These are phyloP conservation scores for Plasmodium vivax DNA, from an alignment of 169 alveolate species.

Conservation along the genomic window DNA sequence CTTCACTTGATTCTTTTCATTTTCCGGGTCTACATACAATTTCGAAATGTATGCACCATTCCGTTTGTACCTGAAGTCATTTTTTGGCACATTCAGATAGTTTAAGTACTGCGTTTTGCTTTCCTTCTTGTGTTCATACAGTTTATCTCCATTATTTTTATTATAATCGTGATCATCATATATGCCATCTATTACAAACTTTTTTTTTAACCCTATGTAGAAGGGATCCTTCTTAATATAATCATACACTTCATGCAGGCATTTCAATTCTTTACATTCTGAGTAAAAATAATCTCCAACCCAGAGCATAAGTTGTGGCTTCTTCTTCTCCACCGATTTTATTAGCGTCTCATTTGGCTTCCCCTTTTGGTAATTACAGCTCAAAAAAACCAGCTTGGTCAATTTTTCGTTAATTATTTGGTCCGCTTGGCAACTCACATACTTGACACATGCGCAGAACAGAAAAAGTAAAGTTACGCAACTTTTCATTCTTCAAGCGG, in stretches of 20 bases:
- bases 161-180: conserved; percentile 91
- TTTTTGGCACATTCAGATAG: conserved; percentile 83
- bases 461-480: conserved; percentile 24
- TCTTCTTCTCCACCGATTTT: conserved; percentile 43
- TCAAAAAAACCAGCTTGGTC: conserved; percentile 27
- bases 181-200: conserved; percentile 83
- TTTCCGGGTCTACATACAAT: conserved; percentile 81
- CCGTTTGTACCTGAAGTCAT: conserved; percentile 86
- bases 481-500: conserved; percentile 37
- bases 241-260: conserved; percentile 77
- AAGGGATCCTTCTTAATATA: conserved; percentile 68
- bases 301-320: conserved; percentile 87
- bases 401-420: conserved; percentile 55
- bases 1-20: conserved; percentile 84
- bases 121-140: conserved; percentile 76
- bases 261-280: conserved; percentile 78
- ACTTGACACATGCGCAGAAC: conserved; percentile 3
- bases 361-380: conserved; percentile 51
- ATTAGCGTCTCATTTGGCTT: conserved; percentile 18
- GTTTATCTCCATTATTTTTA: conserved; percentile 83
- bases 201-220: conserved; percentile 68
- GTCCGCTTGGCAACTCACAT: conserved; percentile 38
- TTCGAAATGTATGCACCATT: conserved; percentile 86
- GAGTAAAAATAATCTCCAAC: conserved; percentile 87
- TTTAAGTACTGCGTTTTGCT: conserved; percentile 81